Evolutionary conservation across 2,329 filamentous ascomycete genomes (phyloP).

Genomic region (Sporothrix variecibatus): DNA sequence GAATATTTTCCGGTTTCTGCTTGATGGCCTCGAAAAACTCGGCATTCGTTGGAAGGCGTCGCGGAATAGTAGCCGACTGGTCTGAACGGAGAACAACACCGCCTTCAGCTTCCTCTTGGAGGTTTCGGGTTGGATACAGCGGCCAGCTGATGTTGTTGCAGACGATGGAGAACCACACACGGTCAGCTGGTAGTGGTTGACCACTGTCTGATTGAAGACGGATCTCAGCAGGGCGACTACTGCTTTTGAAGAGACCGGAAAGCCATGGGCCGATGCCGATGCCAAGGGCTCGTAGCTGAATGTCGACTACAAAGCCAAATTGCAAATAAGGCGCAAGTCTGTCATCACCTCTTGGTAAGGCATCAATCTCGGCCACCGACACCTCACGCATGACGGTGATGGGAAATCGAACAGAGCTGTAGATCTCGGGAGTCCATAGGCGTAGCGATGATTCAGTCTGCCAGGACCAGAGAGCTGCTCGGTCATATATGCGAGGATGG

Average conservation of each 20-base stretch:
- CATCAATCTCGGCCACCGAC: constrained; percentile 30
- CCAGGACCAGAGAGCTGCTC: constrained; percentile 34
- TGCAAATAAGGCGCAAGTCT: constrained; percentile 30
- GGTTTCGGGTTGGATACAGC: constrained; percentile 32
- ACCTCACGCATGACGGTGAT: constrained; percentile 34
- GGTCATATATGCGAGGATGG: constrained; percentile 29
- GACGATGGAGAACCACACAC: constrained; percentile 30
- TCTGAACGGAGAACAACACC: constrained; percentile 21
- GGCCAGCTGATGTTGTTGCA: constrained; percentile 35
- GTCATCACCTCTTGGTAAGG: constrained; percentile 21
- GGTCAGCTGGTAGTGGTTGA: constrained; percentile 31
- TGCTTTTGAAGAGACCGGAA: constrained; percentile 28
- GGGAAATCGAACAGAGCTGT: constrained; percentile 32
- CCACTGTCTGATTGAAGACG: constrained; percentile 32
- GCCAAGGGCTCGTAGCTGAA: constrained; percentile 33
- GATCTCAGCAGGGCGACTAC: constrained; percentile 32
- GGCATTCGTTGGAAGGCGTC: constrained; percentile 17
- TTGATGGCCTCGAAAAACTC: constrained; percentile 4
- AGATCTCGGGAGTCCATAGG: constrained; percentile 36
- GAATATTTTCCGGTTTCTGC: not conserved
- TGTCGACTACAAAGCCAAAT: constrained; percentile 34
- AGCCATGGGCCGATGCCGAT: constrained; percentile 22
- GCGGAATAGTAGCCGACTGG: not conserved
- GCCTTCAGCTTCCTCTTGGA: constrained; percentile 33
- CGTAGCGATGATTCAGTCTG: constrained; percentile 34